Evolutionary conservation across 2,329 filamentous ascomycete species (phyloP).

Genomic region (Hypoxylon sp.): DNA sequence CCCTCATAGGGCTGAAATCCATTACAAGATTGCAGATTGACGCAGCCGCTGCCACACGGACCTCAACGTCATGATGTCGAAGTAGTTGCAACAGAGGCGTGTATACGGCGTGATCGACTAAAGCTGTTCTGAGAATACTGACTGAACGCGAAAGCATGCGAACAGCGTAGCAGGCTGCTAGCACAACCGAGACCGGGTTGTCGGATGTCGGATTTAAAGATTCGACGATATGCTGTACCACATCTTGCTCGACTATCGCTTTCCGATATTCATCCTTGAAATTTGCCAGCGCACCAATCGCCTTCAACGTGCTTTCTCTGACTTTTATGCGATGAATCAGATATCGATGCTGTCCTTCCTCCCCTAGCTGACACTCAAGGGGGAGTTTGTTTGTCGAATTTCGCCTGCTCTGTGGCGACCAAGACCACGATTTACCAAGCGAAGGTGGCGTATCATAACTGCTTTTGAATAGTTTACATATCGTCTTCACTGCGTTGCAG

Average conservation of each 20-base stretch:
- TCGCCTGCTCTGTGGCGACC: slow-evolving; percentile 47
- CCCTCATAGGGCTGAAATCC: slow-evolving; percentile 90
- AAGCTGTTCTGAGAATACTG: slow-evolving; percentile 80
- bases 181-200: slow-evolving; percentile 80
- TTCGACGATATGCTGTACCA: slow-evolving; percentile 82
- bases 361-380: slow-evolving; percentile 62
- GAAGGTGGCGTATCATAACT: slow-evolving; percentile 58
- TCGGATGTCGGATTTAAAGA: slow-evolving; percentile 70
- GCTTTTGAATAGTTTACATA: slow-evolving; percentile 59
- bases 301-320: slow-evolving; percentile 78
- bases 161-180: slow-evolving; percentile 85
- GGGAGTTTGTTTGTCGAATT: slow-evolving; percentile 47
- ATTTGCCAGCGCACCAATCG: slow-evolving; percentile 81
- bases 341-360: slow-evolving; percentile 65
- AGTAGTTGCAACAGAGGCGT: slow-evolving; percentile 80
- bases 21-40: slow-evolving; percentile 85
- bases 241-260: slow-evolving; percentile 80
- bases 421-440: slow-evolving; percentile 45
- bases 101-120: slow-evolving; percentile 86
- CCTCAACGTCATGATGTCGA: slow-evolving; percentile 75
- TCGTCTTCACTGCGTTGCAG: slow-evolving; percentile 56
- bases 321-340: slow-evolving; percentile 76
- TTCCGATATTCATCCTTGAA: slow-evolving; percentile 88
- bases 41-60: slow-evolving; percentile 86
- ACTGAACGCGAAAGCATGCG: slow-evolving; percentile 86